phyloP scores from a whole-genome alignment of 768 basidiomycete species.

The Rhodotorula babjevae region DNA sequence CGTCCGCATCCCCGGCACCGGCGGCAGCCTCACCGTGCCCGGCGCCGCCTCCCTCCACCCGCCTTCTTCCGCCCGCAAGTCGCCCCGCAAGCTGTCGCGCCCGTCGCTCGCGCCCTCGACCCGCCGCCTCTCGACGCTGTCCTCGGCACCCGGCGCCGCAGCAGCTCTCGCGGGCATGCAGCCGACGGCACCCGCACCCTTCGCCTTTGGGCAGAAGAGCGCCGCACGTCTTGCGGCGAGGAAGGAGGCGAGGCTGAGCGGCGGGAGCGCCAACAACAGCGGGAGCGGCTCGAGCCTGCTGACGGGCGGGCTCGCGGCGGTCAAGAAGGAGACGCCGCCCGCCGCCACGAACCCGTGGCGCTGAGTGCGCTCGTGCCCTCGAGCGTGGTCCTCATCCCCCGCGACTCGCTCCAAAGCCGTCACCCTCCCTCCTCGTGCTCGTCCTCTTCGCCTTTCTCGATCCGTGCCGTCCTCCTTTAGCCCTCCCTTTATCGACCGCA shows the following conservation, averaged over 20 bases:
- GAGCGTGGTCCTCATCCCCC: background rate
- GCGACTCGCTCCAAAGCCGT: too few relatives aligned
- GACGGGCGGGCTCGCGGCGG: background rate
- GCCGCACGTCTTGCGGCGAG: conserved; percentile 26
- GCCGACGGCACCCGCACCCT: background rate
- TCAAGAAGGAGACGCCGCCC: background rate
- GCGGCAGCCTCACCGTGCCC: background rate
- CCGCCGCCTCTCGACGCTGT: conserved; percentile 8
- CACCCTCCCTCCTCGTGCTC: background rate
- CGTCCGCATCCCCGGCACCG: background rate
- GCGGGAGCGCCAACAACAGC: conserved; percentile 19
- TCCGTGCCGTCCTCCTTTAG: too few relatives aligned
- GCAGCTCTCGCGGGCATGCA: background rate
- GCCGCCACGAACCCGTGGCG: background rate
- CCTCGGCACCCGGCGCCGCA: background rate
- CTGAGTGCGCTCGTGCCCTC: background rate
- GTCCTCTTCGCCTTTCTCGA: too few relatives aligned
- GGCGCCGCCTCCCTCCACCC: background rate
- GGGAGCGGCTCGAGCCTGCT: conserved; percentile 5
- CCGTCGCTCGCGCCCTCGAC: conserved; percentile 6
- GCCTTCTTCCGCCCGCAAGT: conserved; percentile 2
- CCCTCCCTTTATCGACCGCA: too few relatives aligned
- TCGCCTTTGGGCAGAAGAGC: conserved; percentile 28
- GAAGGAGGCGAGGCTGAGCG: conserved; percentile 15
- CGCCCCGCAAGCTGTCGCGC: conserved; percentile 22